A percentile compares a stretch with the other conserved stretches of the same genome.
These are phyloP conservation scores for Globisporangium barbulae DNA, from an alignment of 352 stramenopile species.

Conservation along the genomic window DNA sequence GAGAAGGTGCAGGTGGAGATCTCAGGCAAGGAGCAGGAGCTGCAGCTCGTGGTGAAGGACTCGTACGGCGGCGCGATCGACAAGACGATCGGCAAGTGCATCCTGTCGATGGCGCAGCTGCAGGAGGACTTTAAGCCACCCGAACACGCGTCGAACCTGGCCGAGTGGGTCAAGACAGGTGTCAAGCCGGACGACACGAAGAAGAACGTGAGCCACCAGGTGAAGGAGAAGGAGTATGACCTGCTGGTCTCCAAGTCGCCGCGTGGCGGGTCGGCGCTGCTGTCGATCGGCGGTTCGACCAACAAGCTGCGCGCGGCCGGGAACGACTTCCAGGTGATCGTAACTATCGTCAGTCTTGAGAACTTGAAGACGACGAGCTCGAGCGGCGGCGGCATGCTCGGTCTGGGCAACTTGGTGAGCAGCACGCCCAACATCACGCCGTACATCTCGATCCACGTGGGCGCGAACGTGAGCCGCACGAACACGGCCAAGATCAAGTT, in stretches of 20 bases:
- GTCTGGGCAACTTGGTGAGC: conserved; percentile 70
- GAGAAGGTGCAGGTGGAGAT: conserved; percentile 64
- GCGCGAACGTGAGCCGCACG: conserved; percentile 61
- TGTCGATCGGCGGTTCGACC: conserved; percentile 23
- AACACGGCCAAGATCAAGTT: conserved; percentile 72
- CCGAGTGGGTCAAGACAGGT: conserved; percentile 78
- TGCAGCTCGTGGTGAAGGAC: conserved; percentile 84
- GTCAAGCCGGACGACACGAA: conserved; percentile 74
- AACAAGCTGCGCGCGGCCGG: conserved; percentile 26
- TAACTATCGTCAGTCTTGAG: conserved; percentile 55
- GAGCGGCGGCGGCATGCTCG: conserved; percentile 62
- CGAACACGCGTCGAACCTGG: conserved; percentile 67
- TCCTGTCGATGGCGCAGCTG: conserved; percentile 68
- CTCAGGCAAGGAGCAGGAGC: conserved; percentile 46
- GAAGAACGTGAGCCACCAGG: conserved; percentile 76
- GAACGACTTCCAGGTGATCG: conserved; percentile 66
- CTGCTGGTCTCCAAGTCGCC: conserved; percentile 55
- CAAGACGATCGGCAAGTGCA: conserved; percentile 75
- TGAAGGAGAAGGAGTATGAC: conserved; percentile 78
- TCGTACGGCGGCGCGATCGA: conserved; percentile 78
- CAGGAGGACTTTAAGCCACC: conserved; percentile 76
- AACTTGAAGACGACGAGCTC: conserved; percentile 66
- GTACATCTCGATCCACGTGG: conserved; percentile 75
- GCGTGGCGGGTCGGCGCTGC: conserved; percentile 20
- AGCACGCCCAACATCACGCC: conserved; percentile 76